Conservation (phyloP, 345 rosid genomes). For the Gossypioides kirkii region DNA sequence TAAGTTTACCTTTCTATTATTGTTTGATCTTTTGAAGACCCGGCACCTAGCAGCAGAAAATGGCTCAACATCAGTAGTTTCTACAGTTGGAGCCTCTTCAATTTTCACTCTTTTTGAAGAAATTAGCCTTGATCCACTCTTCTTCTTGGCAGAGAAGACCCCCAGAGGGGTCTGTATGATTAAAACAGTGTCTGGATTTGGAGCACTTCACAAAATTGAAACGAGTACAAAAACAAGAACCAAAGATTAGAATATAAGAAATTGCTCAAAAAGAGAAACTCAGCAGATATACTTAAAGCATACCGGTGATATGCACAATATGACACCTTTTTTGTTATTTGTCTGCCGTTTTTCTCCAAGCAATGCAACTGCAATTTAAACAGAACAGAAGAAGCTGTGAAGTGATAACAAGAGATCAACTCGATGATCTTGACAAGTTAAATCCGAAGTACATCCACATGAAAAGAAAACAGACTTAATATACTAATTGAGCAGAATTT, state of each 20-base stretch:
- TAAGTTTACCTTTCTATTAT: conserved; percentile 61
- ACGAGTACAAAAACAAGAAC: background rate
- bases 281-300: background rate
- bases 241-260: background rate
- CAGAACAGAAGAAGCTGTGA: conserved; percentile 10
- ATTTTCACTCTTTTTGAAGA: conserved; percentile 45
- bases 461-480: background rate
- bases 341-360: conserved; percentile 81
- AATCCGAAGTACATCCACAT: background rate
- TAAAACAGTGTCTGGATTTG: conserved; percentile 80
- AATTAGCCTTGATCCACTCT: conserved; percentile 51
- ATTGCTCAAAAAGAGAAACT: background rate
- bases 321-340: conserved; percentile 76
- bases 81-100: conserved; percentile 46
- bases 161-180: conserved; percentile 81
- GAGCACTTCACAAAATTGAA: conserved; percentile 53
- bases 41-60: conserved; percentile 84
- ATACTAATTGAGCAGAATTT: background rate
- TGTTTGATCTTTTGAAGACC: conserved; percentile 47
- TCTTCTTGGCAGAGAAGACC: conserved; percentile 73
- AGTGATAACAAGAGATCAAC: background rate
- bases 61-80: conserved; percentile 38
- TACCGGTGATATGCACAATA: conserved; percentile 93
- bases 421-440: background rate
- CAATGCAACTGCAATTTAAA: conserved; percentile 61